Conservation (phyloP, 306 rosid genomes). For the Glycine tomentella region DNA sequence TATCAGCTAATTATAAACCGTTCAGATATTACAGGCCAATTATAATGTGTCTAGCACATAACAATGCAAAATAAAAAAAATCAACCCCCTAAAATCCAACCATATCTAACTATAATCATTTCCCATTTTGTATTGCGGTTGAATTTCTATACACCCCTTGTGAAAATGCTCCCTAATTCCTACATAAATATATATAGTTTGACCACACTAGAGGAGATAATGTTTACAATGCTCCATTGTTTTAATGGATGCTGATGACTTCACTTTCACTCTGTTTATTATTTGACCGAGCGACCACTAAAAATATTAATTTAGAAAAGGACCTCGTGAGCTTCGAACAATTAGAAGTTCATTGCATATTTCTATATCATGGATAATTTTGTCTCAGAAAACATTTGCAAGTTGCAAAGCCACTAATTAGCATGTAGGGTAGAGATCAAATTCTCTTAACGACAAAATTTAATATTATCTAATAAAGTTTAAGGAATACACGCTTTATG, state of each 20-base stretch:
- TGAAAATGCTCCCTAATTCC: constrained; percentile 30
- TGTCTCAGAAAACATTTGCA: constrained; percentile 16
- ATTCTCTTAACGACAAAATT: background rate
- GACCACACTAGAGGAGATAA: constrained; percentile 46
- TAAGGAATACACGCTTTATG: constrained; percentile 33
- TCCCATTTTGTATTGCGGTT: constrained; percentile 45
- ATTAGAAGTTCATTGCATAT: constrained; percentile 22
- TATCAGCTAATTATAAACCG: constrained; percentile 32
- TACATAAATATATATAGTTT: constrained; percentile 43
- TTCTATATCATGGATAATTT: constrained; percentile 9
- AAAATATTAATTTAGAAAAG: background rate
- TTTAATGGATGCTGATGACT: constrained; percentile 39
- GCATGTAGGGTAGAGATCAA: constrained; percentile 26
- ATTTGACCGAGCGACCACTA: constrained; percentile 30
- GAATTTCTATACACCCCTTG: constrained; percentile 31
- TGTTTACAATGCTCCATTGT: constrained; percentile 39
- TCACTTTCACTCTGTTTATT: constrained; percentile 22
- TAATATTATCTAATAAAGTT: background rate
- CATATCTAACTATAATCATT: constrained; percentile 63
- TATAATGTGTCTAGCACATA: constrained; percentile 38
- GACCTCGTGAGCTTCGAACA: background rate
- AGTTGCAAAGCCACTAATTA: constrained; percentile 42
- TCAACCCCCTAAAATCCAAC: constrained; percentile 64
- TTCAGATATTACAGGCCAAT: constrained; percentile 34
- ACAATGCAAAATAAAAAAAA: constrained; percentile 17